These are phyloP conservation scores for Suillus subaureus DNA, from an alignment of 768 basidiomycete genomes.

Conservation along the genomic window DNA sequence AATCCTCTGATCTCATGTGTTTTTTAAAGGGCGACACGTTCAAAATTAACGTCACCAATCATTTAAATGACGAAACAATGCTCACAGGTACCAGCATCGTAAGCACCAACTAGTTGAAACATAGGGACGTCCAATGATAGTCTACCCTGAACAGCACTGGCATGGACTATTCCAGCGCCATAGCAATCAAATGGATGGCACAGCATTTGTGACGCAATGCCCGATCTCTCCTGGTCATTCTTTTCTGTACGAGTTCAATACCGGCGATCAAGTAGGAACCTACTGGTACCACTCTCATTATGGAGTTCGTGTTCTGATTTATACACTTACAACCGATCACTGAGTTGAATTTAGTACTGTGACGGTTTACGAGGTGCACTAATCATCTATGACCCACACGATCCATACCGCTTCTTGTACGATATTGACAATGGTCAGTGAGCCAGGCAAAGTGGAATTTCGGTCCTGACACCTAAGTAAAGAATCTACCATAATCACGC, in stretches of 20 bases:
- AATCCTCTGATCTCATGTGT: not conserved
- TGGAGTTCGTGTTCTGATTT: not conserved
- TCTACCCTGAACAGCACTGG: not conserved
- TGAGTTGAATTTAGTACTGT: conserved; percentile 37
- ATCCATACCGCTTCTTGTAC: not conserved
- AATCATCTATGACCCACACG: conserved; percentile 44
- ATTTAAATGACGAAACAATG: not conserved
- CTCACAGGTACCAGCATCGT: not conserved
- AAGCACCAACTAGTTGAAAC: not conserved
- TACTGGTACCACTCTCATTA: conserved; percentile 2
- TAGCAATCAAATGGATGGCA: not conserved
- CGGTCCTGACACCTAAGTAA: not conserved
- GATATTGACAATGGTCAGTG: not conserved
- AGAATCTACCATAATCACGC: not conserved
- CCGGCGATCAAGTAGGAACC: not conserved
- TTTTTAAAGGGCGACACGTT: not conserved
- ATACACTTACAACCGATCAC: not conserved
- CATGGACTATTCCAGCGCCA: not conserved
- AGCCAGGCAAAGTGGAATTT: not conserved
- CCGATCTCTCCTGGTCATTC: conserved; percentile 1
- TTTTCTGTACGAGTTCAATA: not conserved
- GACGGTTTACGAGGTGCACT: conserved; percentile 55
- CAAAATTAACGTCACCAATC: not conserved
- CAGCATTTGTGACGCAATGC: conserved; percentile 2
- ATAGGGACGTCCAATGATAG: not conserved